Percentiles rank a stretch among this genome's conserved stretches.
Conservation (phyloP, 306 rosid species). For the Quercus cerris region DNA sequence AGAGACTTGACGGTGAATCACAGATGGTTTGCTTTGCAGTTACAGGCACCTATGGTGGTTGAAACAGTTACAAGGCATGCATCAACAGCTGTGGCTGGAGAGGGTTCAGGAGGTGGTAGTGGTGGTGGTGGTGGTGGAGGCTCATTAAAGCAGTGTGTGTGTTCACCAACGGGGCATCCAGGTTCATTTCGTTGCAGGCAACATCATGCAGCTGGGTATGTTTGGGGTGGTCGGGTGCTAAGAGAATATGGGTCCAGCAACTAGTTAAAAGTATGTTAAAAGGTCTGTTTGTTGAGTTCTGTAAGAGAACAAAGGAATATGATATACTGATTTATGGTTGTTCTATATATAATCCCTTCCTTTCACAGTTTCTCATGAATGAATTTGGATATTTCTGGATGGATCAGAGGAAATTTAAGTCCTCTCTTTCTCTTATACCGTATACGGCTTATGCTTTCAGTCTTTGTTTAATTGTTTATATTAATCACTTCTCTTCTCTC, state of each 20-base stretch:
- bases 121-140: not conserved
- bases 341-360: not conserved
- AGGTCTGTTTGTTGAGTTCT: not conserved
- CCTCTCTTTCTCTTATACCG: not conserved
- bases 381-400: not conserved
- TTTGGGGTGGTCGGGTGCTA: conserved; percentile 51
- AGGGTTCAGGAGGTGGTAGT: conserved; percentile 14
- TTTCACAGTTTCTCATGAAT: not conserved
- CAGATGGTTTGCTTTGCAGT: conserved; percentile 31
- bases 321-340: not conserved
- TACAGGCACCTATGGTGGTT: conserved; percentile 9
- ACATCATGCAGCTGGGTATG: conserved; percentile 55
- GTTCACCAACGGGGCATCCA: conserved; percentile 82
- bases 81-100: conserved; percentile 6
- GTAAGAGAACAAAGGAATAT: conserved; percentile 1
- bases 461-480: not conserved
- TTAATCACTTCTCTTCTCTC: not conserved
- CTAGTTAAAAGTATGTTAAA: not conserved
- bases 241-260: not conserved
- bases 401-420: not conserved
- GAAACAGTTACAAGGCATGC: conserved; percentile 21
- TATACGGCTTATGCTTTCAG: not conserved
- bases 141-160: conserved; percentile 38
- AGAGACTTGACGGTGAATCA: conserved; percentile 24
- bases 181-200: conserved; percentile 88